These are phyloP conservation scores for Phlebiopsis flavidoalba DNA, from an alignment of 768 basidiomycete genomes.

Conservation along the genomic window DNA sequence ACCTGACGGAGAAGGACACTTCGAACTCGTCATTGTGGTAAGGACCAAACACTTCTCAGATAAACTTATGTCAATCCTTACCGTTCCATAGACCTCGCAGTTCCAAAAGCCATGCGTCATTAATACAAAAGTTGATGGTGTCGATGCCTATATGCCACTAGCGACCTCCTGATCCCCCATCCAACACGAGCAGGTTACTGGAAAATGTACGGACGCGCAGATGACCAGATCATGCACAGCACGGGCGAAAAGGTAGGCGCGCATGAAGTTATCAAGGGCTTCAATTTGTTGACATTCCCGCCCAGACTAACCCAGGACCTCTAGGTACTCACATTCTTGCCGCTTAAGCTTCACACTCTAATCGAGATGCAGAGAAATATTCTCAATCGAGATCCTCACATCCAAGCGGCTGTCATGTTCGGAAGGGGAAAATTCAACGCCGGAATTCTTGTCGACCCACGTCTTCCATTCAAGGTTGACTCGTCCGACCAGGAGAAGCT, in stretches of 20 bases:
- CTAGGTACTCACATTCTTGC: conserved; percentile 16
- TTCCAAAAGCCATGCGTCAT: conserved; percentile 18
- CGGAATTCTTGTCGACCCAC: conserved; percentile 30
- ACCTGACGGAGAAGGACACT: conserved; percentile 15
- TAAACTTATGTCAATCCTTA: not conserved
- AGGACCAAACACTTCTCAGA: not conserved
- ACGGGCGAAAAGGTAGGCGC: conserved; percentile 26
- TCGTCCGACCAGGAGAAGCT: conserved; percentile 19
- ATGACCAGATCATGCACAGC: conserved; percentile 39
- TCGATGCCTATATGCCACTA: conserved; percentile 34
- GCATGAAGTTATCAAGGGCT: not conserved
- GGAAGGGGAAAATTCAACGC: conserved; percentile 27
- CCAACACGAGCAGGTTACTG: conserved; percentile 32
- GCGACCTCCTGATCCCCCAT: conserved; percentile 36
- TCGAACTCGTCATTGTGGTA: conserved; percentile 19
- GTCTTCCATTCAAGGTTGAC: conserved; percentile 19
- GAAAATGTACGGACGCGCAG: conserved; percentile 36
- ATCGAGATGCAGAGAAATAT: conserved; percentile 33
- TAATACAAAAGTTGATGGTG: conserved; percentile 28
- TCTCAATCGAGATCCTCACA: conserved; percentile 23
- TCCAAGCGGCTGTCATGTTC: conserved; percentile 27
- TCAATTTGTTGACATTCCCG: not conserved
- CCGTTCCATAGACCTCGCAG: not conserved
- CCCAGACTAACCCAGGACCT: conserved; percentile 27
- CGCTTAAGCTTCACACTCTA: conserved; percentile 32